A percentile compares a stretch with the other conserved stretches of the same genome.
Evolutionary conservation across 2,329 filamentous ascomycete species (phyloP).

Genomic region (Alternaria atra): DNA sequence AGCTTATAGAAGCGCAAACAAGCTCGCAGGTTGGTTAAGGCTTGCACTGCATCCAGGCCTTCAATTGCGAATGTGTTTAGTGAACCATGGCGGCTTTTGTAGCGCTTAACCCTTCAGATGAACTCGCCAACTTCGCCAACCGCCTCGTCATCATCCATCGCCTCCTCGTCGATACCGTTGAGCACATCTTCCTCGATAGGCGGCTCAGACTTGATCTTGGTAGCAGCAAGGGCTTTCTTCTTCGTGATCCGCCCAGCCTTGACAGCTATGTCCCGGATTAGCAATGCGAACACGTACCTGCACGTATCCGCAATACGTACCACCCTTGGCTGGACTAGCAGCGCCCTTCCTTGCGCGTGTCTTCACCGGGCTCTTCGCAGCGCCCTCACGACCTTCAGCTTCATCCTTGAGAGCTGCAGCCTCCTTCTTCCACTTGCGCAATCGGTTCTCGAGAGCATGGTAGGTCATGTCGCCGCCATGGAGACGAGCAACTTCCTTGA

Average conservation of each 20-base stretch:
- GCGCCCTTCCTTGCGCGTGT: constrained; percentile 9
- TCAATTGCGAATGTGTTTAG: background rate
- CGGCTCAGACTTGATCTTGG: constrained; percentile 22
- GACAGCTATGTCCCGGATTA: background rate
- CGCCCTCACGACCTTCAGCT: constrained; percentile 8
- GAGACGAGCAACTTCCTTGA: constrained; percentile 53
- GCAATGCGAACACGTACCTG: background rate
- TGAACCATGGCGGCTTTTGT: no score
- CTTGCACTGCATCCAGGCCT: background rate
- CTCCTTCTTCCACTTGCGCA: constrained; percentile 56
- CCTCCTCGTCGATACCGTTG: background rate
- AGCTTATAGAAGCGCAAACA: background rate
- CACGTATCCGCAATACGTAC: background rate
- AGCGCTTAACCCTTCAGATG: background rate
- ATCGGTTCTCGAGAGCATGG: constrained; percentile 58
- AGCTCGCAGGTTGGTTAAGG: background rate
- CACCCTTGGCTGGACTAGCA: background rate
- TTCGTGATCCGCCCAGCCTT: constrained; percentile 27
- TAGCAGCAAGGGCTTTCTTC: constrained; percentile 9
- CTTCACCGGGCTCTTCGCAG: constrained; percentile 11
- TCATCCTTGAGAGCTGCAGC: constrained; percentile 46
- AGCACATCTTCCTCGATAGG: background rate
- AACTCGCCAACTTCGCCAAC: background rate
- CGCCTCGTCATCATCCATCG: background rate
- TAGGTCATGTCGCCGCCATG: constrained; percentile 59